Evolutionary conservation across 208 protist genomes (phyloP).

Genomic region (Crithidia brevicula): DNA sequence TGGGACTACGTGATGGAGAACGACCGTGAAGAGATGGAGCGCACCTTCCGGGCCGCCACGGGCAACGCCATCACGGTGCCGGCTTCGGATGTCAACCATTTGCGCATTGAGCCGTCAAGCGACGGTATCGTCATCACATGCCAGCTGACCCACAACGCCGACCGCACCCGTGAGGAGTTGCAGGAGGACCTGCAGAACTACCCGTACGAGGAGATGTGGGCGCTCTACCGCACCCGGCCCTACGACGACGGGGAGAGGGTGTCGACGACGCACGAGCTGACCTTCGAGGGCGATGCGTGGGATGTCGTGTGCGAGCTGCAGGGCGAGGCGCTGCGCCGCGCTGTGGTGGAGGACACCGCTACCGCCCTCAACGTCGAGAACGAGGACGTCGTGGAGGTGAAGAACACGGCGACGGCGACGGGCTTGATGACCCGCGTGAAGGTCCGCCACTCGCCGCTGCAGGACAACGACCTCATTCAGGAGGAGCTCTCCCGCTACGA

Average conservation of each 20-base stretch:
- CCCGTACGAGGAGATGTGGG: conserved; percentile 46
- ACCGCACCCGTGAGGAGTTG: conserved; percentile 23
- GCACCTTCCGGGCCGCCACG: conserved; percentile 43
- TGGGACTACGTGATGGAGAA: conserved; percentile 48
- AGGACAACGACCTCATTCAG: conserved; percentile 46
- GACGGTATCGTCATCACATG: conserved; percentile 42
- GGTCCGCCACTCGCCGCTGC: conserved; percentile 43
- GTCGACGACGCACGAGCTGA: conserved; percentile 45
- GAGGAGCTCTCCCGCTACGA: conserved; percentile 50
- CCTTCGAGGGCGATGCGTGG: conserved; percentile 76
- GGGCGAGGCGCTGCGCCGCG: conserved; percentile 35
- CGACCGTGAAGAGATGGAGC: conserved; percentile 32
- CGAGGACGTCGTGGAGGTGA: conserved; percentile 43
- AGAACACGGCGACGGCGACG: conserved; percentile 16
- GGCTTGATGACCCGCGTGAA: conserved; percentile 33
- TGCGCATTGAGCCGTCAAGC: conserved; percentile 14
- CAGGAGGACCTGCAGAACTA: conserved; percentile 33
- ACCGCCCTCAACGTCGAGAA: conserved; percentile 37
- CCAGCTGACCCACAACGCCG: conserved; percentile 31
- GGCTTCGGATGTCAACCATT: conserved; percentile 26
- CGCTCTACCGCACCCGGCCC: conserved; percentile 46
- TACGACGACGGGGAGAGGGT: conserved; percentile 42
- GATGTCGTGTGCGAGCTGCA: conserved; percentile 32
- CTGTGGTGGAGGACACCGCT: conserved; percentile 43
- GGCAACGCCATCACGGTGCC: conserved; percentile 36